Evolutionary conservation across 495 filamentous ascomycete species (phyloP).

Genomic region (Pseudoneurospora amorphoporcata): DNA sequence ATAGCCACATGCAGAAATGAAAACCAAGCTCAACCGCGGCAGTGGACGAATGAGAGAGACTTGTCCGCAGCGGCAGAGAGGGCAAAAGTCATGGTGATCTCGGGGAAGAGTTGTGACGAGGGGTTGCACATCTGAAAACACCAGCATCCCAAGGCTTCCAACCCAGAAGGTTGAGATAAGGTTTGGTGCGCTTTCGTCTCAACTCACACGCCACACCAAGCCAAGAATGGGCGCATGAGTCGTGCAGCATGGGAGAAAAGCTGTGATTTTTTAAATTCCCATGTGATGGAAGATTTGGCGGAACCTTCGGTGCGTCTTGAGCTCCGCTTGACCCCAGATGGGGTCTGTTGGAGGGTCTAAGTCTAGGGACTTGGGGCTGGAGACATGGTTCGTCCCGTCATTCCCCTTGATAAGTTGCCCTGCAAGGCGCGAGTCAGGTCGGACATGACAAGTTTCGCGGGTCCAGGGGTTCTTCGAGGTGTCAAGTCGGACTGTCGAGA

Average conservation of each 20-base stretch:
- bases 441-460: not conserved
- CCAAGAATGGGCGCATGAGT: not conserved
- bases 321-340: not conserved
- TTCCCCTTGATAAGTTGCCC: not conserved
- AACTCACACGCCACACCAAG: not conserved
- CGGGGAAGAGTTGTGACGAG: not conserved
- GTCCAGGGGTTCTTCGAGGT: not conserved
- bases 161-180: not conserved
- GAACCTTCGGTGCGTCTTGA: not conserved
- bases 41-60: not conserved
- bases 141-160: not conserved
- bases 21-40: not conserved
- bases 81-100: not conserved
- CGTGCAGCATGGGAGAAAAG: not conserved
- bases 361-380: not conserved
- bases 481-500: not conserved
- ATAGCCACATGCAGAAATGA: not conserved
- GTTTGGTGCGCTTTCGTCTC: not conserved
- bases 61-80: not conserved
- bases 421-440: not conserved
- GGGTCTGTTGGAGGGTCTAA: no score
- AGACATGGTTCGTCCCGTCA: not conserved
- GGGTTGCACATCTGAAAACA: not conserved
- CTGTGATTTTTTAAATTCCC: not conserved
- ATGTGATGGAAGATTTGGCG: not conserved